A percentile compares a stretch with the other conserved stretches of the same genome.
These are phyloP conservation scores for Willaertia magna DNA, from an alignment of 208 protist species.

Conservation along the genomic window DNA sequence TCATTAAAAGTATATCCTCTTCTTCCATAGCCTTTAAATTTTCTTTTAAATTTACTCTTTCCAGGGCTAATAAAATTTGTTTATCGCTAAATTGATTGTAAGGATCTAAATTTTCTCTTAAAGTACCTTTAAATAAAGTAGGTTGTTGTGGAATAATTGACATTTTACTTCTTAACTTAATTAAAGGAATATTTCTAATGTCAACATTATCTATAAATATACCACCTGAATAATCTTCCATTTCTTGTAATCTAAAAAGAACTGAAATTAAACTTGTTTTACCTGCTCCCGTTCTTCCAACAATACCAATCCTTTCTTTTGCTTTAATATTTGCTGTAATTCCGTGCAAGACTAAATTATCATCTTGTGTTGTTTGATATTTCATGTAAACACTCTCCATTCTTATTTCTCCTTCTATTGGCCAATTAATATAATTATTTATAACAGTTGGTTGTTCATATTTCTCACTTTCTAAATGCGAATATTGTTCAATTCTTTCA, in stretches of 20 bases:
- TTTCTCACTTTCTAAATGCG: not conserved
- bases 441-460: not conserved
- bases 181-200: slow-evolving; percentile 33
- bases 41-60: not conserved
- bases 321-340: slow-evolving; percentile 26
- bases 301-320: slow-evolving; percentile 61
- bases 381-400: not conserved
- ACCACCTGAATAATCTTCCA: slow-evolving; percentile 28
- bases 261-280: slow-evolving; percentile 45
- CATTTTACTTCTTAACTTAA: not conserved
- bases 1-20: slow-evolving; percentile 13
- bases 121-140: slow-evolving; percentile 46
- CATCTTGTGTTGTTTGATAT: not conserved
- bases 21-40: not conserved
- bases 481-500: not conserved
- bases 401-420: not conserved
- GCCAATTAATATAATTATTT: not conserved
- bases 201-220: slow-evolving; percentile 40
- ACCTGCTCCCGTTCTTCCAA: slow-evolving; percentile 64
- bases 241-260: slow-evolving; percentile 74
- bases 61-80: slow-evolving; percentile 22
- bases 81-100: slow-evolving; percentile 30
- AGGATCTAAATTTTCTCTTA: slow-evolving; percentile 44
- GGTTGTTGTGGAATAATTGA: slow-evolving; percentile 39
- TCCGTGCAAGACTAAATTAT: slow-evolving; percentile 16